Base-by-base conservation (phyloP, 768 basidiomycete genomes). In the Leccinum boreale region DNA sequence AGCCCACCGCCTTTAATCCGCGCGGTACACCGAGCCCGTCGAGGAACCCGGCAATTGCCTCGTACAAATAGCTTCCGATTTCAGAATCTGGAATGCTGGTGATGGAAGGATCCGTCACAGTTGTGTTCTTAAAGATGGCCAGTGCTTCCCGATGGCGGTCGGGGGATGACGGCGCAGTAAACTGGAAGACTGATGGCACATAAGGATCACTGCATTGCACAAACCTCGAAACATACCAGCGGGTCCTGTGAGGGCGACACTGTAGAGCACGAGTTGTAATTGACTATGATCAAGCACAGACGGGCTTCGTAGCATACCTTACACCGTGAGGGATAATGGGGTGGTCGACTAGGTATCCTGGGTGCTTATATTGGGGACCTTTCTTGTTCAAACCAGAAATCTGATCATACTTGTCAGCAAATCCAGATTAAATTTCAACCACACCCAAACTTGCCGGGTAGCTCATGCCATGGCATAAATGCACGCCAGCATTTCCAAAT, bases 271-370 rank as follows among this genome's bases (percentile, higher is more conserved):
- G 55, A 50, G 29, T 49, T 47, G 36, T 55, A 39, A 35, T 33
- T 17, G 59, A 21, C 39, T 7, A 24, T 24, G 11, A 23, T 45
- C 42, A 53, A 35, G 29, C n/a, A 45, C 24, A n/a, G 10, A 31
- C 31, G 28, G 35, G 11, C 14, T 50, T 50, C 26, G 44, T 29
- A 42, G 26, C 50, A 49, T 72, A 85, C 85, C 85, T 90, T 67
- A 96, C 78, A 50, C 94, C 94, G 67, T 97, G 94, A 12, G 95
- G 95, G 57, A 98, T 94, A 61, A 98, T 93, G 7, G 95, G 94
- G 51, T 84, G 79, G 61, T 89, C 81, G n/a, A 85, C 86, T 19
- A 81, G 76, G 74, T 98, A 98, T 47, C 93, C 95, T 24, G 92
- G 85, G 70, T 96, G 93, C 69, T 90, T 85, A 74, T 91, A 98